Evolutionary conservation across 2,329 filamentous ascomycete species (phyloP).

Genomic region (Aureobasidium sp.): DNA sequence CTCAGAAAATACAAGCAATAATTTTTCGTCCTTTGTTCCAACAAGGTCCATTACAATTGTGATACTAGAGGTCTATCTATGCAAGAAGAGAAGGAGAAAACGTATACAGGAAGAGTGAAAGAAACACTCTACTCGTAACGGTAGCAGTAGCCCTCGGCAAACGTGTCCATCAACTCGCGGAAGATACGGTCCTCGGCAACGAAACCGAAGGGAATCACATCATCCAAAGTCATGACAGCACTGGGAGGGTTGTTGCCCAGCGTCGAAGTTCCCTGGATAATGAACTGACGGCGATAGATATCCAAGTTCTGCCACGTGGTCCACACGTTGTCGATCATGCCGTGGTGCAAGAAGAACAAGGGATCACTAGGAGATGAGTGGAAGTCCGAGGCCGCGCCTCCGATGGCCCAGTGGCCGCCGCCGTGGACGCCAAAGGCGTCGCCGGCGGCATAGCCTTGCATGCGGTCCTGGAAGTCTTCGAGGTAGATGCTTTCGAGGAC

Average conservation of each 20-base stretch:
- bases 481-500: constrained; percentile 22
- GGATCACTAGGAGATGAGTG: constrained; percentile 39
- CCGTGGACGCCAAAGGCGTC: constrained; percentile 34
- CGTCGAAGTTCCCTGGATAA: constrained; percentile 37
- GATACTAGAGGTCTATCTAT: not conserved
- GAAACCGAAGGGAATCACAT: constrained; percentile 29
- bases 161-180: constrained; percentile 25
- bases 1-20: not conserved
- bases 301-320: constrained; percentile 44
- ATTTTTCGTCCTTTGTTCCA: no score
- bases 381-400: constrained; percentile 39
- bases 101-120: no score
- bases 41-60: not conserved
- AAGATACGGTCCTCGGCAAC: constrained; percentile 21
- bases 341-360: constrained; percentile 38
- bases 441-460: constrained; percentile 23
- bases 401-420: constrained; percentile 39
- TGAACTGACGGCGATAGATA: constrained; percentile 28
- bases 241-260: constrained; percentile 36
- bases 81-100: no score
- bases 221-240: constrained; percentile 37
- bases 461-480: constrained; percentile 21
- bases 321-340: constrained; percentile 39
- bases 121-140: constrained; percentile 20
- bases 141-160: constrained; percentile 26